Base-by-base conservation (phyloP, 2,329 filamentous ascomycete species). In the Fusarium fracticaudum region DNA sequence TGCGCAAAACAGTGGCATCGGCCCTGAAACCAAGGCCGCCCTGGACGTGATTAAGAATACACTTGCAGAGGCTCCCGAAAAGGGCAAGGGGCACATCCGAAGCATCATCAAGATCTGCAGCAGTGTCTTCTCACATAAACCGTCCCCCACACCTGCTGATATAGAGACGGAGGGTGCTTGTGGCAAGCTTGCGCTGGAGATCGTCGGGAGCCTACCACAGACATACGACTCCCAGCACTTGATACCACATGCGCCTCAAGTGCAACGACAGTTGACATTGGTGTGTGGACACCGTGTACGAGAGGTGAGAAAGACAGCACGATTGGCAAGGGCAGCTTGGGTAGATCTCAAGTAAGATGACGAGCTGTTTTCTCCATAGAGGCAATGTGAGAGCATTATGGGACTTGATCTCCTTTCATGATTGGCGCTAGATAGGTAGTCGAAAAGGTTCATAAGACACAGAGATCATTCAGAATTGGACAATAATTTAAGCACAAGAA, bases 281-380 rank as follows among this genome's bases (percentile, higher is more conserved):
- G 87, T 88, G 3, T 89, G 88, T 57, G 89, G 88, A 4, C 88
- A 90, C 71, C 79, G 81, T 11, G 86, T 89, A 14, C 82, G 89
- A 50, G 87, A 88, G 68, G 83, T 90, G 50, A 83, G 89, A 53
- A 85, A 82, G 63, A 83, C 82, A 53, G 88, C 89, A 24, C 82
- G 88, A 60, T 73, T 79, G 66, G 87, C 88, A 8, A 84, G 87
- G 61, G 82, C 81, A 58, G 85, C 84, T 12, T 91, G 89, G 89
- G 81, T 80, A n/a, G 80, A 81, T 38, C 69, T 84, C 59, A 83
- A 80, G 60, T 80, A 65, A 78, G 17, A 50, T 44, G 60, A 33
- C 22, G 17, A 33, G 50, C 44, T 58, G 58, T 76, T 73, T 68
- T 59, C 29, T 50, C 47, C 57, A 71, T 67, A 69, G 57, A 66